Conservation (phyloP, 306 rosid species). For the Lathyrus oleraceus region DNA sequence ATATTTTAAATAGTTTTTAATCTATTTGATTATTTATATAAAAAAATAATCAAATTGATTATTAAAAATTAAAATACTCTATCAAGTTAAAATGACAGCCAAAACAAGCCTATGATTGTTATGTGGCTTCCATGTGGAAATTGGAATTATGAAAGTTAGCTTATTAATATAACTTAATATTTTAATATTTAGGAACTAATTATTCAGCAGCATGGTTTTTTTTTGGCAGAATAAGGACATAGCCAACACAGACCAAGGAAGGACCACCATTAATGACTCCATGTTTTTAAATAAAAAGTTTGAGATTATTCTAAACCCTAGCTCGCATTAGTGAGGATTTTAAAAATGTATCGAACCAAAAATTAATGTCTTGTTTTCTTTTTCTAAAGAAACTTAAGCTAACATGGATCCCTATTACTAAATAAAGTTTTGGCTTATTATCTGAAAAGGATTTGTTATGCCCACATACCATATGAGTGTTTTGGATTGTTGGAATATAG, state of each 20-base stretch:
- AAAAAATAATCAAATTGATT: constrained; percentile 16
- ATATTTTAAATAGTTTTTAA: constrained; percentile 1
- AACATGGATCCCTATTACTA: constrained; percentile 15
- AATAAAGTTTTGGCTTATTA: constrained; percentile 21
- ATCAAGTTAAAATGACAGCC: constrained; percentile 22
- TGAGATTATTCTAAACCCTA: background rate
- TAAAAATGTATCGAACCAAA: background rate
- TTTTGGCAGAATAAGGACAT: constrained; percentile 23
- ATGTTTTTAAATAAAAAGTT: background rate
- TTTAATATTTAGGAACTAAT: constrained; percentile 16
- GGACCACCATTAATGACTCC: constrained; percentile 28
- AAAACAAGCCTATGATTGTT: constrained; percentile 44
- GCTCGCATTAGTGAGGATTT: background rate
- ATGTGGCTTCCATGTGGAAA: constrained; percentile 57
- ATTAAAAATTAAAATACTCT: constrained; percentile 2
- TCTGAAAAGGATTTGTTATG: constrained; percentile 16
- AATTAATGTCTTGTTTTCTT: background rate
- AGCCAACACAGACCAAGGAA: constrained; percentile 22
- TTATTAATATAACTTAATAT: background rate
- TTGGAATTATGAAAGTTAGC: constrained; percentile 41
- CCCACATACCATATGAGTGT: constrained; percentile 8
- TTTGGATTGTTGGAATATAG: background rate
- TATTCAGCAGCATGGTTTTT: constrained; percentile 30
- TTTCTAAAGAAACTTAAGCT: constrained; percentile 8
- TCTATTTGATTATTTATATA: constrained; percentile 6